Base-by-base conservation (phyloP, 192 early-diverging fungal species). In the Podila verticillata region DNA sequence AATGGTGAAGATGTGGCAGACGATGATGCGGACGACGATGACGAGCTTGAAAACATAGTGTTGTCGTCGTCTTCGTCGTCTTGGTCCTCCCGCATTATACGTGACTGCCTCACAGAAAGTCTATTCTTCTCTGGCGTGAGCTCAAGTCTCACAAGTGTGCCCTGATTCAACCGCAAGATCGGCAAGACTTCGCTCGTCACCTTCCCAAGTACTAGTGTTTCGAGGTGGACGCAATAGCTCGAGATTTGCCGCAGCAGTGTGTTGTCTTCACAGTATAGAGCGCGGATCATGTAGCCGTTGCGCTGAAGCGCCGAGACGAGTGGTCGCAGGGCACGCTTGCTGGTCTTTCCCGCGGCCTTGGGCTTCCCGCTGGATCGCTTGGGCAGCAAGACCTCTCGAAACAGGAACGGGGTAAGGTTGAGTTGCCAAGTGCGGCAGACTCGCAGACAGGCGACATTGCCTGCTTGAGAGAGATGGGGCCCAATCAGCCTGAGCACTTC, bases 161-260 rank as follows among this genome's bases (percentile, higher is more conserved):
- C 57, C n/a, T 72, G 56, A 56, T 70, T 72, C 17, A 47, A 56
- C 7, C 66, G 64, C 10, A 80, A 31, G 26, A 72, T 72, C 4
- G 64, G 60, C 15, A 80, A 24, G 5, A 80, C 61, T 26, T 80
- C 65, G 61, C 22, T n/a, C 1, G 69, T 72, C 29, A 80, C 57
- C 24, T 54, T 72, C 19, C 70, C 69, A 1, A 80, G n/a, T 26
- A 80, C 66, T 2, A 80, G 57, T 0, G 77, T 80, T 56, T 80
- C 77, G 31, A 80, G 13, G 2, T 44, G 29, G 0, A 36, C 48
- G 26, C 77, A 80, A 7, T 36, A 19, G 0, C 65, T 70, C 0
- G 61, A 49, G 47, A 72, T 68, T 31, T 57, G 65, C 3, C 66
- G 65, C 1, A 80, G 66, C n/a, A 72, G 44, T 0, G 61, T 60